A percentile compares a stretch with the other conserved stretches of the same genome.
These are phyloP conservation scores for Zasmidium cellare DNA, from an alignment of 2,329 filamentous ascomycete species.

Conservation along the genomic window DNA sequence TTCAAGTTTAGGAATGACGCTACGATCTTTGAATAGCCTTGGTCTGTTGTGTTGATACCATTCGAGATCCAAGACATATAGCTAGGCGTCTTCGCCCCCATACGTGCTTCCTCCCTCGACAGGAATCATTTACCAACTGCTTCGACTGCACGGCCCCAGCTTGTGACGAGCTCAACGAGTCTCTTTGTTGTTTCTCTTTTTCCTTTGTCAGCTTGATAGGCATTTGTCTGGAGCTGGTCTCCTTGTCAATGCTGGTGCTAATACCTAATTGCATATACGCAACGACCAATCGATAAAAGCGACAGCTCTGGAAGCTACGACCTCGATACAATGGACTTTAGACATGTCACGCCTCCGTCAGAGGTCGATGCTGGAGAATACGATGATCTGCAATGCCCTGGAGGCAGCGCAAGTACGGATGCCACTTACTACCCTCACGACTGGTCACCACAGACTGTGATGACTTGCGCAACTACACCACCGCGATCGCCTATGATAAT, in stretches of 20 bases:
- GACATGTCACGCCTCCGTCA: constrained; percentile 48
- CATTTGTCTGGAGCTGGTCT: constrained; percentile 46
- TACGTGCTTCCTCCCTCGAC: constrained; percentile 19
- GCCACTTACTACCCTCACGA: constrained; percentile 28
- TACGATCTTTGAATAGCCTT: constrained; percentile 19
- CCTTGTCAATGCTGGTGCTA: constrained; percentile 27
- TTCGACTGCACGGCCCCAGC: constrained; percentile 21
- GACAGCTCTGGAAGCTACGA: constrained; percentile 21
- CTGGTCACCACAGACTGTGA: constrained; percentile 33
- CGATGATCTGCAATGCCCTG: constrained; percentile 29
- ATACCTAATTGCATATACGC: constrained; percentile 25
- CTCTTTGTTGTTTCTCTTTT: constrained; percentile 37
- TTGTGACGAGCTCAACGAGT: constrained; percentile 41
- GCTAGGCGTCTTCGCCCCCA: constrained; percentile 17
- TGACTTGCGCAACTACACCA: constrained; percentile 34
- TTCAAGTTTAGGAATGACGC: constrained; percentile 27
- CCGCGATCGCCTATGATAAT: constrained; percentile 30
- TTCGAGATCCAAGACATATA: constrained; percentile 26
- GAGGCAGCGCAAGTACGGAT: constrained; percentile 33
- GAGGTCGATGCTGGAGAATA: constrained; percentile 31
- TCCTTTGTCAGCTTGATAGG: constrained; percentile 37
- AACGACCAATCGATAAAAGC: constrained; percentile 10
- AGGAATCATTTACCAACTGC: constrained; percentile 23
- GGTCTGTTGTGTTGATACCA: constrained; percentile 17
- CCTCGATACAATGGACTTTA: constrained; percentile 41